Conservation (phyloP, 768 basidiomycete genomes). For the Sarcodon sp. region DNA sequence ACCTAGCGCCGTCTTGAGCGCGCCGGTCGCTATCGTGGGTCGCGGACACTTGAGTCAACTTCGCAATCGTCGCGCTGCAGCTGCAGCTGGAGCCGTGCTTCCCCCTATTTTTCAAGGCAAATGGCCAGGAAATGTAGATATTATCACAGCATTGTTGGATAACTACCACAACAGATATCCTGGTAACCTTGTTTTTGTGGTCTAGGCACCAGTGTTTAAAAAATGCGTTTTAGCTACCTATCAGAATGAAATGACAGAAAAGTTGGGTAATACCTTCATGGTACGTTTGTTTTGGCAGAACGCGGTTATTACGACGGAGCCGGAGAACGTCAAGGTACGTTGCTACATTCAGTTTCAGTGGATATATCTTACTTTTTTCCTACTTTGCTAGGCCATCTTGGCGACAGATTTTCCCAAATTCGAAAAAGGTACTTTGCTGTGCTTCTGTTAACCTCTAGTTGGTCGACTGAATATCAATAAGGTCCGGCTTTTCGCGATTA, state of each 20-base stretch:
- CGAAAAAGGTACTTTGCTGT: not conserved
- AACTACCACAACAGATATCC: not conserved
- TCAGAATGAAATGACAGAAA: too few relatives aligned
- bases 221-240: too few relatives aligned
- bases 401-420: not conserved
- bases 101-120: not conserved
- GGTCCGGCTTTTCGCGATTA: constrained; percentile 14
- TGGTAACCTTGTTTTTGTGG: not conserved
- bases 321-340: constrained; percentile 1
- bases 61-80: too few relatives aligned
- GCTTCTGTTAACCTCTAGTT: constrained; percentile 9
- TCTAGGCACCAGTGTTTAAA: too few relatives aligned
- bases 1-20: too few relatives aligned
- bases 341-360: too few relatives aligned
- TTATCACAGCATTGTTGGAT: not conserved
- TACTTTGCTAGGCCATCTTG: not conserved
- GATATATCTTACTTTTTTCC: not conserved
- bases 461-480: constrained; percentile 20
- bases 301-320: not conserved
- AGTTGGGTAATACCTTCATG: too few relatives aligned
- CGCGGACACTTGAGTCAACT: too few relatives aligned
- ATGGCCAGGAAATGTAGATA: not conserved
- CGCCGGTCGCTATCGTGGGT: too few relatives aligned
- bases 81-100: not conserved
- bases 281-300: not conserved